These are phyloP conservation scores for Komagataella pseudopastoris DNA, from an alignment of 805 yeast species.

Conservation along the genomic window DNA sequence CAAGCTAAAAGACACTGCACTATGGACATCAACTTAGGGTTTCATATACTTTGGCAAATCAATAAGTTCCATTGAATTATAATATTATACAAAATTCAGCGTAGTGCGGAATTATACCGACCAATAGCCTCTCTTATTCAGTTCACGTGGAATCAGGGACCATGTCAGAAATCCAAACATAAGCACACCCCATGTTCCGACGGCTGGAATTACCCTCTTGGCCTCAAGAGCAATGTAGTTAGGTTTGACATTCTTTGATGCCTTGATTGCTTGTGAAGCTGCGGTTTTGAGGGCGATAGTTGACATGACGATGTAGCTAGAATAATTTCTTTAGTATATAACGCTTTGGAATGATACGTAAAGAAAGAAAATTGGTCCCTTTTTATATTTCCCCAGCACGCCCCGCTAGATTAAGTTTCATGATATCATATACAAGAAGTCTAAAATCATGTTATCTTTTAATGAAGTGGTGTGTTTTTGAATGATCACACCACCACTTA, in stretches of 20 bases:
- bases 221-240: constrained; percentile 13
- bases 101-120: constrained; percentile 6
- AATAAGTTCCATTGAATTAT: not conserved
- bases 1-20: no score
- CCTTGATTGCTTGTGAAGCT: constrained; percentile 7
- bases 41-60: not conserved
- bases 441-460: not conserved
- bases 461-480: not conserved
- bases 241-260: constrained; percentile 17
- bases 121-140: constrained; percentile 15
- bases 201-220: constrained; percentile 12
- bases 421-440: not conserved
- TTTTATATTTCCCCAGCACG: not conserved
- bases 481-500: not conserved
- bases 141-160: constrained; percentile 12
- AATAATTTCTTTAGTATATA: no score
- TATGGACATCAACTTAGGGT: no score
- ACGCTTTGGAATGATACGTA: no score
- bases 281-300: constrained; percentile 1
- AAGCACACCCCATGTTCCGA: constrained; percentile 14
- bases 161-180: constrained; percentile 15
- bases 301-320: not conserved
- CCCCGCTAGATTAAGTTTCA: no score
- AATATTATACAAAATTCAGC: not conserved
- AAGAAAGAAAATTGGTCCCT: not conserved